Base-by-base conservation (phyloP, 108 stramenopile species). In the Skeletonema menzelii region DNA sequence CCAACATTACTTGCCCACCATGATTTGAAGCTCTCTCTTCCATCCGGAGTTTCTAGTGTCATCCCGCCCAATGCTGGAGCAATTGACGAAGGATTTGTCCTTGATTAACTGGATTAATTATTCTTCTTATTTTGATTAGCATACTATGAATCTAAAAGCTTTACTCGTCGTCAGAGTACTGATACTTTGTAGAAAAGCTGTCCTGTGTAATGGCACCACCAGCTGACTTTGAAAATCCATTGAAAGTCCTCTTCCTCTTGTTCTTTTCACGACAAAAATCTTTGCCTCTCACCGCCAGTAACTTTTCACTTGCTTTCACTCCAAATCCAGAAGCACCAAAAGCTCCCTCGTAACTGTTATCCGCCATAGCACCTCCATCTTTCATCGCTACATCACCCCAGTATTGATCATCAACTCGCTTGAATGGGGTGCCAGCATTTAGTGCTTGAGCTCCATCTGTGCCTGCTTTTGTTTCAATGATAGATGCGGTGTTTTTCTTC, bases 231-330 rank as follows among this genome's bases (percentile, higher is more conserved):
- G 87, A 61, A 72, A 96, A 84, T 8, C 95, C 95, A 83, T 96
- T 96, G 65, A 91, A 96, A 1, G 86, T 87, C 44, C 98, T 84
- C 86, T 99, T 99, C 75, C 95, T 84, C 82, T 99, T 99, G 27
- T 96, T 99, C 85, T 99, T 99, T 85, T 99, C 99, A 59, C 98
- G 96, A 58, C 95, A 90, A 69, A 99, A 99, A 64, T 97, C 95
- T 75, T 98, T 99, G 22, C 99, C 99, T 27, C 97, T 84, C 7
- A 98, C 97, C 40, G 88, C 81, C 67, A 97, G 63, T 28, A 99
- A 82, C 65, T 95, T 97, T 69, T 97, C 88, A 59, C 87, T 95
- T 3, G 98, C 97, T 69, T 88, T 95, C 27, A 87, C 84, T 37
- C 99, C 99, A 80, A 94, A 99, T 26, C 99, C 99, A n/a, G 83